Conservation (phyloP, 2,329 filamentous ascomycete genomes). For the Phialophora chinensis region DNA sequence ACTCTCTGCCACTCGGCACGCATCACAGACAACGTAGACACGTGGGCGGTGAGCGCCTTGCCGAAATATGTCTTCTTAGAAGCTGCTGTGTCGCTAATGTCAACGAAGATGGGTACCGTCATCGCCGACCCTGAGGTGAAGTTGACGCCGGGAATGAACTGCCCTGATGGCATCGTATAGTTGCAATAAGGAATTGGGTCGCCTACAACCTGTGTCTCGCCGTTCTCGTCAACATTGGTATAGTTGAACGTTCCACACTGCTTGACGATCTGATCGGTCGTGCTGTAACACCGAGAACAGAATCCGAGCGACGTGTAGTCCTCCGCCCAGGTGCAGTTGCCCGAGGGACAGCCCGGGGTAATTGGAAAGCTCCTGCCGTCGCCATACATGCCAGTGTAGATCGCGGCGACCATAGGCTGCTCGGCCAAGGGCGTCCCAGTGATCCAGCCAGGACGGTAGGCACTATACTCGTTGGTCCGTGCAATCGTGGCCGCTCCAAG, state of each 20-base stretch:
- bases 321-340: conserved; percentile 28
- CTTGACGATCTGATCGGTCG: conserved; percentile 16
- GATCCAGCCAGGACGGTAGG: conserved; percentile 7
- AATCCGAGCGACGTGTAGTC: conserved; percentile 21
- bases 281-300: conserved; percentile 21
- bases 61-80: conserved; percentile 1
- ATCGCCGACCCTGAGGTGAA: neutral
- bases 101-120: conserved; percentile 2
- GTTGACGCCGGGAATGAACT: conserved; percentile 1
- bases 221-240: neutral
- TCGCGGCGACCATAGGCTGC: conserved; percentile 13
- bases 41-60: neutral
- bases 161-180: conserved; percentile 17
- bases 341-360: conserved; percentile 10
- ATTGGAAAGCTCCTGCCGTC: neutral
- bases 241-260: conserved; percentile 14
- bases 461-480: conserved; percentile 23
- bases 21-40: conserved; percentile 12
- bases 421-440: conserved; percentile 6
- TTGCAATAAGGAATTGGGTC: conserved; percentile 16
- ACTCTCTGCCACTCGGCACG: conserved; percentile 4
- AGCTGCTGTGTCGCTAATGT: neutral
- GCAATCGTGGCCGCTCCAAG: conserved; percentile 22
- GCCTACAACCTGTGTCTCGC: conserved; percentile 1
- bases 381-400: conserved; percentile 16